A percentile compares a stretch with the other conserved stretches of the same genome.
Conservation (phyloP, 768 basidiomycete species). For the Trametes gibbosa region DNA sequence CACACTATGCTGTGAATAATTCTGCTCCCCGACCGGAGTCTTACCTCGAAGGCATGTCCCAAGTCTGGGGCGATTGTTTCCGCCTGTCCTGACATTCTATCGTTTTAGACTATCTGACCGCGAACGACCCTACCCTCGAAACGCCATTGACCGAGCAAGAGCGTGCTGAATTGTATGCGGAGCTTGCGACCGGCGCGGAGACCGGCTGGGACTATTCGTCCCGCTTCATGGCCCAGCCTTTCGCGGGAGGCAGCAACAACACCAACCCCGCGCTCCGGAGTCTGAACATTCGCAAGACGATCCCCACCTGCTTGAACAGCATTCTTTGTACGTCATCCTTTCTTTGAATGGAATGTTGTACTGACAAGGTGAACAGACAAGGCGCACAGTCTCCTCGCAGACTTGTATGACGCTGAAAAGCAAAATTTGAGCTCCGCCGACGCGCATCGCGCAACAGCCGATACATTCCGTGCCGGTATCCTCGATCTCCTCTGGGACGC, state of each 20-base stretch:
- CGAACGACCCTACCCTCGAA: slow-evolving; percentile 57
- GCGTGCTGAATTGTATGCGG: slow-evolving; percentile 69
- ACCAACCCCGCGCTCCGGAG: slow-evolving; percentile 59
- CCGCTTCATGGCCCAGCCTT: slow-evolving; percentile 42
- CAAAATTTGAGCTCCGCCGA: slow-evolving; percentile 40
- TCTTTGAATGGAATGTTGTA: slow-evolving; percentile 7
- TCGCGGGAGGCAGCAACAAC: slow-evolving; percentile 38
- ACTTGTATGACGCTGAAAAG: slow-evolving; percentile 49
- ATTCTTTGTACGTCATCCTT: slow-evolving; percentile 63
- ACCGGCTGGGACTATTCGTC: slow-evolving; percentile 53
- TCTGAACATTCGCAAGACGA: slow-evolving; percentile 64
- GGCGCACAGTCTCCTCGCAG: slow-evolving; percentile 56
- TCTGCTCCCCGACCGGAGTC: slow-evolving; percentile 89
- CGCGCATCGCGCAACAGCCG: slow-evolving; percentile 55
- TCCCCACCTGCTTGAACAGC: slow-evolving; percentile 81
- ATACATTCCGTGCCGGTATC: slow-evolving; percentile 60
- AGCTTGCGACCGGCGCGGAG: slow-evolving; percentile 88
- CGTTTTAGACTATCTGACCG: slow-evolving; percentile 72
- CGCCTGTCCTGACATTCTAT: background rate
- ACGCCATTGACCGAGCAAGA: slow-evolving; percentile 59
- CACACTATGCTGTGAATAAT: slow-evolving; percentile 76
- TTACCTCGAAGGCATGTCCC: slow-evolving; percentile 53
- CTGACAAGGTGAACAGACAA: slow-evolving; percentile 44
- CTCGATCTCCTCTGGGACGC: slow-evolving; percentile 88
- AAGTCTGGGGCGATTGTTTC: background rate